Base-by-base conservation (phyloP, 495 filamentous ascomycete species). In the Podospora pseudocomata region DNA sequence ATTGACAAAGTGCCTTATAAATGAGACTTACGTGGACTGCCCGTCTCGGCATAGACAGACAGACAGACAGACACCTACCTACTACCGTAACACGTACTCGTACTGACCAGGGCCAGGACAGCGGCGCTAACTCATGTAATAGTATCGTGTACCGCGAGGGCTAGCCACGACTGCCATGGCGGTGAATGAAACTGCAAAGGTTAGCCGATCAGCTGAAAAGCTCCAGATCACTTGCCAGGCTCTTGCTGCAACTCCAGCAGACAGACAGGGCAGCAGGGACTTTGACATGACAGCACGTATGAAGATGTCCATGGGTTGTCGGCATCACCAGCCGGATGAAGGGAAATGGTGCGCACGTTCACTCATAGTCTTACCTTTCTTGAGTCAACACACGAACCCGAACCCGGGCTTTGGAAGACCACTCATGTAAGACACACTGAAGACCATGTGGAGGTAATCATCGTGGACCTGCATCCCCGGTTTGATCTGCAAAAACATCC, bases 11-110 rank as follows among this genome's bases (percentile, higher is more conserved):
- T 15, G 23, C 49, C 18, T 67, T 34, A 7, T 63, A 56, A 34
- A 54, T 26, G 19, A 68, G 60, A 64, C 54, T 39, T 60, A 53
- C 66, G 61, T 59, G 54, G 66, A 28, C 66, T 28, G 53, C 1
- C 26, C 1, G n/a, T 32, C 32, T 34, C 34, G 30, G 27, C 28
- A 32, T 18, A 27, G 56, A 20, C 56, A 59, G 7, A 4, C 30
- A 32, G 30, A 23, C 23, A 23, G 23, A 23, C 23, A 23, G 23
- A 23, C 23, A 23, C 23, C 23, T 23, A 23, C 23, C 23, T 23
- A 23, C 23, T 23, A 23, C 23, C 26, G 26, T 59, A 59, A 15
- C 19, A 59, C 56, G 56, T 59, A 23, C 26, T 59, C 19, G 56
- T 59, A 20, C 26, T 27, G 7, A 49, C 39, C 15, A 49, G 39